phyloP scores from a whole-genome alignment of 768 basidiomycete species.

The Suillus ampliporus region DNA sequence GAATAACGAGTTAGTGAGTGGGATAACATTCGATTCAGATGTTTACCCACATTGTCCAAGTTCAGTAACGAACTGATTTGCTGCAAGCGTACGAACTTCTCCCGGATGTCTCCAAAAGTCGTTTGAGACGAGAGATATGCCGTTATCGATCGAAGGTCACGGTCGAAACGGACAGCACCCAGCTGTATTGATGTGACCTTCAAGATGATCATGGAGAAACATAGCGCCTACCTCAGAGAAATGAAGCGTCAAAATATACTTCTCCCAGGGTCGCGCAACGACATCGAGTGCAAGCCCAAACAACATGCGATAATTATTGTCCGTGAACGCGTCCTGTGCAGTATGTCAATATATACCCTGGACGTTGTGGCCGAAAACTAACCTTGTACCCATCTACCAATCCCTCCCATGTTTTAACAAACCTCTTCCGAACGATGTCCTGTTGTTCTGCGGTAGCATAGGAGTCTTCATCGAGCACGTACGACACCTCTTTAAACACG shows the following conservation, averaged over 20 bases:
- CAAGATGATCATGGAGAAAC: not conserved
- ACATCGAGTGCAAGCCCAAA: slow-evolving; percentile 87
- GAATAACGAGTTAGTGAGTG: slow-evolving; percentile 4
- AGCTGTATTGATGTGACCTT: slow-evolving; percentile 56
- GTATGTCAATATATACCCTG: not conserved
- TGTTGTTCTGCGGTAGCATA: slow-evolving; percentile 86
- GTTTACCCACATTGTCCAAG: slow-evolving; percentile 67
- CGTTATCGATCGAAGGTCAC: slow-evolving; percentile 84
- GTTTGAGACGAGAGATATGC: slow-evolving; percentile 89
- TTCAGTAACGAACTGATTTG: slow-evolving; percentile 94
- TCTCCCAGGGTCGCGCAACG: slow-evolving; percentile 96
- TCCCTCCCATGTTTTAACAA: slow-evolving; percentile 86
- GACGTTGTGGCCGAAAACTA: not conserved
- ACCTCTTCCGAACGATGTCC: slow-evolving; percentile 88
- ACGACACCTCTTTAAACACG: slow-evolving; percentile 88
- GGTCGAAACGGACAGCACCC: slow-evolving; percentile 94
- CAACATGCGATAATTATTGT: slow-evolving; percentile 85
- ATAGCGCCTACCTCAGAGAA: slow-evolving; percentile 78
- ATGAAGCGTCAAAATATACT: slow-evolving; percentile 75
- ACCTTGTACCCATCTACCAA: slow-evolving; percentile 90
- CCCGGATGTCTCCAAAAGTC: slow-evolving; percentile 86
- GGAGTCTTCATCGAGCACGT: slow-evolving; percentile 86
- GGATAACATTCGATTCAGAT: not conserved
- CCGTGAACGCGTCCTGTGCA: slow-evolving; percentile 81
- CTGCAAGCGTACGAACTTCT: slow-evolving; percentile 90